These are phyloP conservation scores for Yamadazyma atlantica DNA, from an alignment of 1,139 yeast genomes.

Conservation along the genomic window DNA sequence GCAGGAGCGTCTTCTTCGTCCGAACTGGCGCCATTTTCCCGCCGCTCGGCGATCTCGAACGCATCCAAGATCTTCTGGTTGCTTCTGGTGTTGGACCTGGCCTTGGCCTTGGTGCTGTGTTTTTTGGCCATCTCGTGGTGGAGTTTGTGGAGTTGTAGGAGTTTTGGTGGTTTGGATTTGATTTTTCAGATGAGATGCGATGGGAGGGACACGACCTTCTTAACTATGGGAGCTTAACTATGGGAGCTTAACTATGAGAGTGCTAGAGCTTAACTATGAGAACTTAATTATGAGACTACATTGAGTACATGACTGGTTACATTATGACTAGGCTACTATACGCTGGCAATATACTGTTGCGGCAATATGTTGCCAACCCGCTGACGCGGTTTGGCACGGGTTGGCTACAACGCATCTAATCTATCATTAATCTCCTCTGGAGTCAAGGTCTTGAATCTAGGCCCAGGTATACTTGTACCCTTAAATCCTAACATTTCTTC, in stretches of 20 bases:
- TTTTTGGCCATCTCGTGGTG: too few relatives aligned
- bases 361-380: too few relatives aligned
- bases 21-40: conserved; percentile 23
- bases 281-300: too few relatives aligned
- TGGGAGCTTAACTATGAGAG: too few relatives aligned
- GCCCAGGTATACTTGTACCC: conserved; percentile 83
- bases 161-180: not conserved
- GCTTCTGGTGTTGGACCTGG: conserved; percentile 25
- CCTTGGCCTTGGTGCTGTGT: conserved; percentile 25
- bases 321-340: too few relatives aligned
- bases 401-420: conserved; percentile 72
- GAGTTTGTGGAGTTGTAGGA: too few relatives aligned
- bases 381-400: too few relatives aligned
- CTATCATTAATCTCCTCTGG: conserved; percentile 95
- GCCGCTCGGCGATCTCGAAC: conserved; percentile 47
- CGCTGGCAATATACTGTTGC: too few relatives aligned
- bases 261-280: not conserved
- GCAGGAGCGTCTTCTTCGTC: conserved; percentile 17
- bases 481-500: conserved; percentile 79
- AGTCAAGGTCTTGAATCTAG: conserved; percentile 80
- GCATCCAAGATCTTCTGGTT: conserved; percentile 44
- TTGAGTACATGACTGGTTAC: too few relatives aligned
- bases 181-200: conserved; percentile 16
- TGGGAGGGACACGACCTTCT: not conserved
- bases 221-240: not conserved